Base-by-base conservation (phyloP, 2,329 filamentous ascomycete genomes). In the Graphium sp. region DNA sequence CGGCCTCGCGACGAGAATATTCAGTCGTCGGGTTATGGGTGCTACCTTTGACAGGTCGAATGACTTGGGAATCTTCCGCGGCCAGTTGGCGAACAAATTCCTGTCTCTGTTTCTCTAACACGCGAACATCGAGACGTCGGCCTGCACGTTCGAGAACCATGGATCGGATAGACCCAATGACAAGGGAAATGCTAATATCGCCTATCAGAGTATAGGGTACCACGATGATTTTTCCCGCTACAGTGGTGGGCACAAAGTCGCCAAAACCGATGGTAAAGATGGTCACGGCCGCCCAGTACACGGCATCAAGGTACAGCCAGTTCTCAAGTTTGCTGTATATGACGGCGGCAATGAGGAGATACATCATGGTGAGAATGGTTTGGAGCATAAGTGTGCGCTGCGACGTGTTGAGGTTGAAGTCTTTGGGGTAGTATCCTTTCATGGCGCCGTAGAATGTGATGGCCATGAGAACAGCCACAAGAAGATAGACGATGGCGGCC, bases 311-410 rank as follows among this genome's bases (percentile, higher is more conserved):
- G 42, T 77, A 93, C 13, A 60, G 55, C 74, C 84, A 89, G 4
- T 53, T 62, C 35, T 92, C 76, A 4, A 89, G 62, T 2, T 56
- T 57, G 5, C 71, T 69, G 43, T 89, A 93, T 0, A 92, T 54
- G 1, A 74, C 66, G 1, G 76, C 82, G 1, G 85, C 85, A 3
- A 83, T 51, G 1, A 80, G 71, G 0, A 94, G 56, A 58, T 89
- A 93, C 26, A 81, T 53, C 29, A 92, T 74, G 44, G 91, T 81
- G 31, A 79, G 57, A 50, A 91, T 91, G 2, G 83, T 92, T 50
- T 94, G 85, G 17, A 93, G 53, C 60, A 94, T 93, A 14, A 94
- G 56, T 0, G 82, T 93, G 7, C 85, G 68, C 48, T 94, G 85
- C 35, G 76, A 77, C 30, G 74, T 68, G 1, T 78, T 85, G 15